Base-by-base conservation (phyloP, 345 rosid genomes). In the Eucalyptus sp. region DNA sequence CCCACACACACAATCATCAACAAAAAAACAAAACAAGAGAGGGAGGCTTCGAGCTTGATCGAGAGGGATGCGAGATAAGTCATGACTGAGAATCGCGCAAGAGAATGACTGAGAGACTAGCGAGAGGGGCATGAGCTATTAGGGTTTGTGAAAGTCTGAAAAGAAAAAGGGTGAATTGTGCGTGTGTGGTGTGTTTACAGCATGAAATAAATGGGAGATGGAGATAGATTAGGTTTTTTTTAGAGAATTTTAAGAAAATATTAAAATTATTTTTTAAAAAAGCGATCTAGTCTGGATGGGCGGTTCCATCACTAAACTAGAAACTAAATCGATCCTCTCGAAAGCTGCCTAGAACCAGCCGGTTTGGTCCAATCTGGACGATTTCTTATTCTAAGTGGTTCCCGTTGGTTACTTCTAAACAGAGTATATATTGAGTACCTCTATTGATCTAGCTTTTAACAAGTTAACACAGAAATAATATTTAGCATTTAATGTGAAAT, bases 291-390 rank as follows among this genome's bases (percentile, higher is more conserved):
- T 56, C 6, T 56, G 0, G 29, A 22, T 56, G 62, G 62, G 29
- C 13, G 3, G 6, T 24, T 56, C 29, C 29, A 10, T 1, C 8
- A 24, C 13, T 2, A 24, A 24, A 4, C 1, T 22, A 24, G 62
- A 10, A 56, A 24, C 29, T 24, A 24, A 24, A 56, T 24, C 3
- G 0, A 56, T 56, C 13, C 29, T 24, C 62, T 24, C 13, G 1
- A 22, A 56, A 56, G 29, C 12, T 2, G 0, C 29, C 13, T 56
- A 56, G 62, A 56, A 56, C 62, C 13, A 22, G 2, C 62, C 6
- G 5, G 13, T 56, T 6, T 8, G 6, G 3, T 56, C 3, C 3
- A 22, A 22, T 22, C 1, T 4, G 1, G 6, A 24, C 6, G 6
- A 56, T 56, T 24, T 22, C 27, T 24, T 22, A 56, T 56, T 9